phyloP scores from a whole-genome alignment of 139 green algal species.

The Tetradesmus lagerheimii region DNA sequence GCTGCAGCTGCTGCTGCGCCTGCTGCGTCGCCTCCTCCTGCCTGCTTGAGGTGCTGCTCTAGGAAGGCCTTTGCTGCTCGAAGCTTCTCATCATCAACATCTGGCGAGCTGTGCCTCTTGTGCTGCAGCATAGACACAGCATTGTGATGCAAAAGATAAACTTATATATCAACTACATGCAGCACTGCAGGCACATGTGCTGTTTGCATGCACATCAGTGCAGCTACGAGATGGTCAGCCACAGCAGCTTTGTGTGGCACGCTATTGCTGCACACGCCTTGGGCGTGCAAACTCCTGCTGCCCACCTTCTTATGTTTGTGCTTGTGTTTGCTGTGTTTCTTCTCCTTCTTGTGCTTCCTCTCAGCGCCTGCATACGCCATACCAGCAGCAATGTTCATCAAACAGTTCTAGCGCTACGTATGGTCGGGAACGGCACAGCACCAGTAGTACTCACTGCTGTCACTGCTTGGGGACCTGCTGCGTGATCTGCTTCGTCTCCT shows the following conservation, averaged over 20 bases:
- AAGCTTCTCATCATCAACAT: slow-evolving; percentile 26
- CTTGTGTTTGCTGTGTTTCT: slow-evolving; percentile 51
- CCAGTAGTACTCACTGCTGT: neutral
- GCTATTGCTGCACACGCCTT: neutral
- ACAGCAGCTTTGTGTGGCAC: too few species aligned
- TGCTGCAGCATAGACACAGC: slow-evolving; percentile 16
- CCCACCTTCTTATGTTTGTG: slow-evolving; percentile 49
- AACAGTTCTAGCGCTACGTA: neutral
- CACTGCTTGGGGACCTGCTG: slow-evolving; percentile 26
- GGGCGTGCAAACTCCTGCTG: neutral
- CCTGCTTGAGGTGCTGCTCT: slow-evolving; percentile 30
- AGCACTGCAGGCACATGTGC: neutral
- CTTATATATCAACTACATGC: neutral
- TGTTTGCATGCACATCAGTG: neutral
- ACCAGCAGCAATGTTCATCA: neutral
- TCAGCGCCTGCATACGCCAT: neutral
- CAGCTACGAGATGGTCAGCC: neutral
- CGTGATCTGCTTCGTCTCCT: neutral
- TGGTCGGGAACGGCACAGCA: neutral
- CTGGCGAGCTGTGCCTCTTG: neutral
- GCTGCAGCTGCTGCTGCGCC: slow-evolving; percentile 6
- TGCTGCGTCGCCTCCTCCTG: neutral
- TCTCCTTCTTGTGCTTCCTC: slow-evolving; percentile 34
- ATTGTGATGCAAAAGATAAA: neutral
- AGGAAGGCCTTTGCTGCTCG: slow-evolving; percentile 44